phyloP scores from a whole-genome alignment of 2,329 filamentous ascomycete species.

The Xenosphaeropsis pyriputrescens region DNA sequence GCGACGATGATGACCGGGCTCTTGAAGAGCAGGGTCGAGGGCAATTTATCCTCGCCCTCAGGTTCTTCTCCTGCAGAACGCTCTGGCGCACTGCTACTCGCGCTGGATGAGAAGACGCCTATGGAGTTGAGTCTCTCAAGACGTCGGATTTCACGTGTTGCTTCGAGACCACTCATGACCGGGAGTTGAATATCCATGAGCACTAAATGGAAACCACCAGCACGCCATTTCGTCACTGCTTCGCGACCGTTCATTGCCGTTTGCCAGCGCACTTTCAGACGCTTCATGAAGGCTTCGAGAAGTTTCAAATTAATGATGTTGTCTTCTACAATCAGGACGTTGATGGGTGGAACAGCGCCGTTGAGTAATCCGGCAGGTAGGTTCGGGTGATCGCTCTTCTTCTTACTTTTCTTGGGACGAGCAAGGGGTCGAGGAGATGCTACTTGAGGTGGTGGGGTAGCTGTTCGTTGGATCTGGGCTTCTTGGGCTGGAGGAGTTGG shows the following conservation, averaged over 20 bases:
- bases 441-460: constrained; percentile 28
- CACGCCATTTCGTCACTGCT: constrained; percentile 84
- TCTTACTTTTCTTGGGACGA: constrained; percentile 36
- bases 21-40: constrained; percentile 65
- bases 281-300: constrained; percentile 88
- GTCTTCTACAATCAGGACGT: constrained; percentile 94
- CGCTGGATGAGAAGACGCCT: constrained; percentile 69
- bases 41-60: constrained; percentile 53
- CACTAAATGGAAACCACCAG: constrained; percentile 87
- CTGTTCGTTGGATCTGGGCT: constrained; percentile 20
- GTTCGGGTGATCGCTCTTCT: constrained; percentile 27
- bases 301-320: constrained; percentile 96
- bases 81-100: constrained; percentile 34
- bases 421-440: constrained; percentile 26
- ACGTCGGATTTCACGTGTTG: constrained; percentile 84
- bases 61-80: constrained; percentile 28
- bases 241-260: constrained; percentile 94
- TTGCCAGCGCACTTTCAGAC: constrained; percentile 89
- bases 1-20: constrained; percentile 97
- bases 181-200: constrained; percentile 98
- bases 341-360: constrained; percentile 82
- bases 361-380: constrained; percentile 56
- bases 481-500: constrained; percentile 39
- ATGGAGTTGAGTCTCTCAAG: constrained; percentile 85
- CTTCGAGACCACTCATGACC: constrained; percentile 89